Conservation (phyloP, 2,329 filamentous ascomycete genomes). For the Stagonosporopsis chrysanthemi region DNA sequence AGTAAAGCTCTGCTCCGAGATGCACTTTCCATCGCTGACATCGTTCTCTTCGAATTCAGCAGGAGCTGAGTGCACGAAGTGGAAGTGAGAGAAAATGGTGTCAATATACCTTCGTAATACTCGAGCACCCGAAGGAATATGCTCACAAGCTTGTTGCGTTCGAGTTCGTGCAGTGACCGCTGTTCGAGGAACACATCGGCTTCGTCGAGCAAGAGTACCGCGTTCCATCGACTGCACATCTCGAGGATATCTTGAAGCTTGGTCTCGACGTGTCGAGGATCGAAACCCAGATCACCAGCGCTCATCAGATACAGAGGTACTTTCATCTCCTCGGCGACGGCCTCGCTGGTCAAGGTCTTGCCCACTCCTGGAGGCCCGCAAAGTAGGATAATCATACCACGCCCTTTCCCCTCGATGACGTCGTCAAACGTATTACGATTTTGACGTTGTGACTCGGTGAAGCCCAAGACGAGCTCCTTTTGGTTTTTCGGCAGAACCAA, state of each 20-base stretch:
- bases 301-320: slow-evolving; percentile 83
- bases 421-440: slow-evolving; percentile 77
- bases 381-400: slow-evolving; percentile 79
- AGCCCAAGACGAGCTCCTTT: slow-evolving; percentile 74
- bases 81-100: neutral
- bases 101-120: slow-evolving; percentile 42
- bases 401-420: slow-evolving; percentile 74
- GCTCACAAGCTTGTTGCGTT: slow-evolving; percentile 51
- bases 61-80: neutral
- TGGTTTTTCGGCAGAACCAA: slow-evolving; percentile 73
- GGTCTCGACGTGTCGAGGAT: slow-evolving; percentile 54
- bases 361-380: slow-evolving; percentile 86
- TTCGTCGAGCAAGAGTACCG: slow-evolving; percentile 64
- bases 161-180: slow-evolving; percentile 48
- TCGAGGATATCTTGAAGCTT: slow-evolving; percentile 57
- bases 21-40: neutral
- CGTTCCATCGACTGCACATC: slow-evolving; percentile 60
- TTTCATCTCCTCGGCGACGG: slow-evolving; percentile 82
- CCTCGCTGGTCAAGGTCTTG: slow-evolving; percentile 86
- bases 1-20: neutral
- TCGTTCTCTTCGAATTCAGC: neutral
- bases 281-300: slow-evolving; percentile 66
- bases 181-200: slow-evolving; percentile 67
- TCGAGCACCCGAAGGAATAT: slow-evolving; percentile 47
- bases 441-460: slow-evolving; percentile 84